Percentiles rank a stretch among this genome's conserved stretches.
Conservation (phyloP, 192 early-diverging fungal genomes). For the Lobosporangium transversale region DNA sequence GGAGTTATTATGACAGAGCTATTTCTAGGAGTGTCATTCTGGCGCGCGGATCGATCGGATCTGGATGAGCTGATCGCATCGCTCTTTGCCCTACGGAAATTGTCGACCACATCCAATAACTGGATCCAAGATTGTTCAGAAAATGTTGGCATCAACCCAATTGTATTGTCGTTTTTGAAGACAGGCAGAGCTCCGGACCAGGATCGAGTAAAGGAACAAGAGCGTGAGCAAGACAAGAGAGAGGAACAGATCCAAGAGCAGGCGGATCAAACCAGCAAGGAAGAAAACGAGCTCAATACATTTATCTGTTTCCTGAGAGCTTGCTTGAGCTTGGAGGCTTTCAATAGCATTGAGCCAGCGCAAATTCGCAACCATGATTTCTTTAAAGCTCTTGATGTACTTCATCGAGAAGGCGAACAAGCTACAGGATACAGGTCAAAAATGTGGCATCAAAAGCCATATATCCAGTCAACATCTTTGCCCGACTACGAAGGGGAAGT, state of each 20-base stretch:
- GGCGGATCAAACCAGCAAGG: no score
- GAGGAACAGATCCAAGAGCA: constrained; percentile 1
- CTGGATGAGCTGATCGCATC: constrained; percentile 60
- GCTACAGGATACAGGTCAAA: not conserved
- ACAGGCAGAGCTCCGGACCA: constrained; percentile 7
- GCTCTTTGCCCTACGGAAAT: constrained; percentile 43
- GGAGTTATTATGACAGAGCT: constrained; percentile 66
- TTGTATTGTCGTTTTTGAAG: constrained; percentile 58
- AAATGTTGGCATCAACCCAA: constrained; percentile 54
- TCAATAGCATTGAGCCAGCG: constrained; percentile 17
- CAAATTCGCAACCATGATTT: constrained; percentile 24
- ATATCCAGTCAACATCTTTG: constrained; percentile 55
- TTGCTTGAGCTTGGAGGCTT: constrained; percentile 14
- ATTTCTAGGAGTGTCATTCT: constrained; percentile 61
- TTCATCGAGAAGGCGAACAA: not conserved
- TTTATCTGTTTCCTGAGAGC: constrained; percentile 31
- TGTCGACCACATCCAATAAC: constrained; percentile 34
- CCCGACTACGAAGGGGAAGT: constrained; percentile 53
- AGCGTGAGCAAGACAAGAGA: not conserved
- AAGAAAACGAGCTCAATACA: no score
- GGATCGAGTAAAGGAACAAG: constrained; percentile 10
- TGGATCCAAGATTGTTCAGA: constrained; percentile 44
- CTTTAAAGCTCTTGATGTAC: constrained; percentile 18
- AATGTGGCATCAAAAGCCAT: constrained; percentile 45
- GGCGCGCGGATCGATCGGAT: constrained; percentile 59